Evolutionary conservation across 1,284 basidiomycete genomes (phyloP), one percentile per base, ranked within the genome.

Genomic region (Rhodotorula sp.): DNA sequence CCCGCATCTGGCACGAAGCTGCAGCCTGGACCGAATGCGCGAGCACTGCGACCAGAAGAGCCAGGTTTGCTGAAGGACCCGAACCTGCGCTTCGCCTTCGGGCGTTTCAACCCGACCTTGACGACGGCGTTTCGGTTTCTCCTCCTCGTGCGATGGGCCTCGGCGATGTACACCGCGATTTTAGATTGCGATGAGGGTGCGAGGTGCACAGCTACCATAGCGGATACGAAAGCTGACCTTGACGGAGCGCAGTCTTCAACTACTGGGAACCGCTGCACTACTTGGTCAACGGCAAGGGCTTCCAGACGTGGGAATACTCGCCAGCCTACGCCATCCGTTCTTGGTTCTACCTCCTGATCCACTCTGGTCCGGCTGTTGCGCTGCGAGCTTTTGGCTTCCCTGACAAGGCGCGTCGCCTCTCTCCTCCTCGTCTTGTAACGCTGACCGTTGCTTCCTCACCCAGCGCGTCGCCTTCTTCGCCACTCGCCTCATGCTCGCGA

Each of bases 191-290:
- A 44, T 44, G 40, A 44, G 15, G 40, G 40, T 44, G 40, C 40
- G 40, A 8, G 40, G 11, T 18, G 40, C 40, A n/a, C 13, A 4
- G 22, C 22, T 13, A 10, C 26, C 1, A 20, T 9, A 11, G 34
- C 44, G 10, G 1, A 30, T 2, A 34, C 26, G 18, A 11, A 37
- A 10, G 8, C 48, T 40, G 52, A 54, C n/a, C n/a, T 4, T 24
- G 1, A 1, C 16, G 26, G 16, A 16, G 24, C 22, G 24, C 73
- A 96, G 94, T 95, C 18, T 99, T 89, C 85, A 99, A 99, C 81
- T 99, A 97, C 81, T 99, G 92, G 92, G 96, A 99, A 79, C 95
- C 96, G 30, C 82, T 99, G 46, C 95, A 98, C 81, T 93, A 94
- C 81, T 83, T 94, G 63, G 67, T 64, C 30, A 64, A 60, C 52